Percentiles rank a stretch among this genome's conserved stretches.
Conservation (phyloP, 140 eudicot species). For the Senecio squalidus region DNA sequence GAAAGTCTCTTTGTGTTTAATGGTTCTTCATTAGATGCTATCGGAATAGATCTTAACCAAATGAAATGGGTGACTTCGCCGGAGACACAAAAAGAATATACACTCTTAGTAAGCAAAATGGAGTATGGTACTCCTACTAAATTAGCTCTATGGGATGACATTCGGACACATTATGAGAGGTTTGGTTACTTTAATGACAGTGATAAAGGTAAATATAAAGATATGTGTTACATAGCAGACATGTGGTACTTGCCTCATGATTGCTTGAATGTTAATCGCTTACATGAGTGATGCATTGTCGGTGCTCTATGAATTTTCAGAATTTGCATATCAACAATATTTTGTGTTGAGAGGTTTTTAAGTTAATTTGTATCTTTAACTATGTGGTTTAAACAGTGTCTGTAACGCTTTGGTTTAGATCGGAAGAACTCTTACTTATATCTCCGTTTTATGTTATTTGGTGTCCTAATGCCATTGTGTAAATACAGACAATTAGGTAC, state of each 20-base stretch:
- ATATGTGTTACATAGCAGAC: background rate
- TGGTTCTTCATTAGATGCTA: too few species aligned
- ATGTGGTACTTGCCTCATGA: conserved; percentile 14
- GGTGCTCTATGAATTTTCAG: too few species aligned
- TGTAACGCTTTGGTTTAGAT: too few species aligned
- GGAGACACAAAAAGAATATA: background rate
- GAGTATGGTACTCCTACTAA: background rate
- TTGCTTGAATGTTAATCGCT: conserved; percentile 4
- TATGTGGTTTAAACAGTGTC: too few species aligned
- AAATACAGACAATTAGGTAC: too few species aligned
- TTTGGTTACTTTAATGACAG: background rate
- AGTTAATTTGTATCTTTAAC: too few species aligned
- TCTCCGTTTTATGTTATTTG: too few species aligned
- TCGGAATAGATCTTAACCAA: background rate
- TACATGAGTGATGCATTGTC: too few species aligned
- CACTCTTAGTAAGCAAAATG: background rate
- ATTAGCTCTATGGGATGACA: background rate
- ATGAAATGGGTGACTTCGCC: background rate
- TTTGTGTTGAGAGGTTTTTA: too few species aligned
- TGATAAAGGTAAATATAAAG: background rate
- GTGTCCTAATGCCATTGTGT: too few species aligned
- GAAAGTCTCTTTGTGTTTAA: conserved; percentile 1
- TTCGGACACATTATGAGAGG: background rate
- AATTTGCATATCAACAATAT: too few species aligned
- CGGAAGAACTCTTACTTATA: too few species aligned